Conservation (phyloP, 2,329 filamentous ascomycete genomes). For the Trichoderma aggressivum region DNA sequence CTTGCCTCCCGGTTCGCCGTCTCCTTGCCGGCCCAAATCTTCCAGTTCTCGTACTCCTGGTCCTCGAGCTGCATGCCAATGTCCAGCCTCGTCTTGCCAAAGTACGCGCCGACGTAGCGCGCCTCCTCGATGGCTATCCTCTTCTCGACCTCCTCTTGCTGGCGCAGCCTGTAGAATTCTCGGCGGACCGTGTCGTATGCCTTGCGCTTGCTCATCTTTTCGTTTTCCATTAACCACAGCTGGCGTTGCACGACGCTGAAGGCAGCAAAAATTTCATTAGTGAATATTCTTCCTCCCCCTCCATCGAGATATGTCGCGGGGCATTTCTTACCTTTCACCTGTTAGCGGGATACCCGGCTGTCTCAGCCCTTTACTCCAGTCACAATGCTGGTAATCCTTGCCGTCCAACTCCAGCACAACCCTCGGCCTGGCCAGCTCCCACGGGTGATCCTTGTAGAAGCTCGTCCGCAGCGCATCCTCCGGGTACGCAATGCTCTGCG, state of each 20-base stretch:
- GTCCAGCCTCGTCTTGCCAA: slow-evolving; percentile 72
- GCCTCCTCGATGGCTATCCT: slow-evolving; percentile 88
- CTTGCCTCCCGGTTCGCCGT: slow-evolving; percentile 40
- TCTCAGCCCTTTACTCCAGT: slow-evolving; percentile 73
- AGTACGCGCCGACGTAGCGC: slow-evolving; percentile 78
- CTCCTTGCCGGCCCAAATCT: slow-evolving; percentile 64
- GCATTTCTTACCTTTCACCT: slow-evolving; percentile 70
- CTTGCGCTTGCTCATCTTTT: slow-evolving; percentile 56
- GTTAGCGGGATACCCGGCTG: slow-evolving; percentile 75
- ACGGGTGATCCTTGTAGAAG: slow-evolving; percentile 94
- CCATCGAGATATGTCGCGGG: not conserved
- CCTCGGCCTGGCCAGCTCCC: slow-evolving; percentile 88
- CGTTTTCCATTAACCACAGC: slow-evolving; percentile 72
- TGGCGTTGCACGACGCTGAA: slow-evolving; percentile 87
- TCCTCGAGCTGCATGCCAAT: slow-evolving; percentile 82
- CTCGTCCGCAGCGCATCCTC: slow-evolving; percentile 77
- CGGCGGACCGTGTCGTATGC: slow-evolving; percentile 86
- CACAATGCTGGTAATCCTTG: slow-evolving; percentile 68
- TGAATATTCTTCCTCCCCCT: not conserved
- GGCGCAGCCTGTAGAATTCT: slow-evolving; percentile 85
- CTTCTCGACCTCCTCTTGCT: slow-evolving; percentile 76
- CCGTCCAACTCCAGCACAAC: slow-evolving; percentile 83
- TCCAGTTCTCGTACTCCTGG: slow-evolving; percentile 77
- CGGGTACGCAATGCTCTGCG: slow-evolving; percentile 71
- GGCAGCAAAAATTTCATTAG: slow-evolving; percentile 14